Conservation (phyloP, 176 grass and related monocot species). For the Otatea glauca region DNA sequence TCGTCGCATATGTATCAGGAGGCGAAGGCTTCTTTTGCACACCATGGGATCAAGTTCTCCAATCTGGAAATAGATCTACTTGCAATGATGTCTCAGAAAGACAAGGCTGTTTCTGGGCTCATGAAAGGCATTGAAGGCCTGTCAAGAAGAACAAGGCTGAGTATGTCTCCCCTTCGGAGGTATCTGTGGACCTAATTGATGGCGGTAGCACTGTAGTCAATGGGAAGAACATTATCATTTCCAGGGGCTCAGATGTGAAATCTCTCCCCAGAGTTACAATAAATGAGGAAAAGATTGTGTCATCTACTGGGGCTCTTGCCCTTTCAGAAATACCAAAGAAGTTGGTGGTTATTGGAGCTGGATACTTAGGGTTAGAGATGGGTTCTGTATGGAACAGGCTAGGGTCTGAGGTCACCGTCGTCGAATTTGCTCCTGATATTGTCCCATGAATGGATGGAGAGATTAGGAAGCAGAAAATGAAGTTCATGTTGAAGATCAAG, state of each 20-base stretch:
- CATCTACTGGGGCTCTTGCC: slow-evolving; percentile 76
- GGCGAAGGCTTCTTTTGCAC: slow-evolving; percentile 68
- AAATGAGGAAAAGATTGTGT: slow-evolving; percentile 89
- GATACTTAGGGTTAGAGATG: slow-evolving; percentile 89
- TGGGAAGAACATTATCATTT: slow-evolving; percentile 73
- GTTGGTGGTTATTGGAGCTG: slow-evolving; percentile 83
- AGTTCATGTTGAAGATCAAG: slow-evolving; percentile 92
- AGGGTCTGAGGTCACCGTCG: slow-evolving; percentile 77
- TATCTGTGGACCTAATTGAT: slow-evolving; percentile 75
- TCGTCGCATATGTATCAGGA: slow-evolving; percentile 93
- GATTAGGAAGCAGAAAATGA: slow-evolving; percentile 91
- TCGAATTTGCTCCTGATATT: slow-evolving; percentile 88
- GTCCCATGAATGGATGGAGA: slow-evolving; percentile 92
- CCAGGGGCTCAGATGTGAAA: slow-evolving; percentile 87
- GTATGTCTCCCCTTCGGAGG: slow-evolving; percentile 73
- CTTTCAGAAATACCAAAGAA: slow-evolving; percentile 77
- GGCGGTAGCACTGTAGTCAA: slow-evolving; percentile 61
- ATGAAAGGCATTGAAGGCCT: slow-evolving; percentile 84
- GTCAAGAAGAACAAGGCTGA: slow-evolving; percentile 87
- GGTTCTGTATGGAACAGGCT: slow-evolving; percentile 87
- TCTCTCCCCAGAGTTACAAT: slow-evolving; percentile 76
- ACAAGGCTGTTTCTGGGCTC: slow-evolving; percentile 81
- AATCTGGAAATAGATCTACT: slow-evolving; percentile 72
- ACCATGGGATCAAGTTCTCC: slow-evolving; percentile 77
- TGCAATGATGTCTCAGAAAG: slow-evolving; percentile 89